A percentile compares a stretch with the other conserved stretches of the same genome.
phyloP scores from a whole-genome alignment of 2,329 filamentous ascomycete species.

The Scedosporium apiospermum region DNA sequence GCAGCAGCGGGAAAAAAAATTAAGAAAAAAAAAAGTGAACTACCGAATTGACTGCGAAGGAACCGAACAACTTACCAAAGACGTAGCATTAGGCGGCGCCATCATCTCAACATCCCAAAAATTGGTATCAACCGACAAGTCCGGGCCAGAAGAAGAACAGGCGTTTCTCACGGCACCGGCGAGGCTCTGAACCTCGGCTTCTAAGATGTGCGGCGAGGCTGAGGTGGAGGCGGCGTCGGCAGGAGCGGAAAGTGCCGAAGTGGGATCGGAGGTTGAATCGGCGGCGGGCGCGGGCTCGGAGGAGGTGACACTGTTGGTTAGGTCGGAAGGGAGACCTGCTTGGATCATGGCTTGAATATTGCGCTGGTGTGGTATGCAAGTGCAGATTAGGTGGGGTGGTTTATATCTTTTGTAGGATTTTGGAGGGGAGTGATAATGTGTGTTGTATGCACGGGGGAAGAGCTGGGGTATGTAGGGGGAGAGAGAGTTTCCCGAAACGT shows the following conservation, averaged over 20 bases:
- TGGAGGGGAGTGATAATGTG: background rate
- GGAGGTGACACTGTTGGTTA: background rate
- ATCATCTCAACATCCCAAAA: conserved; percentile 51
- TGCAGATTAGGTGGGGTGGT: background rate
- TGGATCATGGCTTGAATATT: background rate
- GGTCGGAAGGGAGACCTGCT: background rate
- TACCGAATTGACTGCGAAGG: background rate
- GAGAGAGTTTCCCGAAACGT: background rate
- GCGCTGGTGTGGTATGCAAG: background rate
- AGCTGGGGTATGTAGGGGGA: background rate
- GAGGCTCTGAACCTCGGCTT: conserved; percentile 6
- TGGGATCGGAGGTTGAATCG: background rate
- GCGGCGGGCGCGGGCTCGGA: background rate
- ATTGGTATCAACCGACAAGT: background rate
- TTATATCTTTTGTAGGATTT: background rate
- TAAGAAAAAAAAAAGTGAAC: background rate
- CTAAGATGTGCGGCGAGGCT: background rate
- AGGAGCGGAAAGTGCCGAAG: background rate
- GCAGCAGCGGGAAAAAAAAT: background rate
- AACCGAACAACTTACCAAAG: conserved; percentile 34
- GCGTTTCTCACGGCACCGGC: background rate
- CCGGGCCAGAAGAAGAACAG: background rate
- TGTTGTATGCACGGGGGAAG: too few relatives aligned
- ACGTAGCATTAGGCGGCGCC: conserved; percentile 44
- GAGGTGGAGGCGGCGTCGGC: background rate